Evolutionary conservation across 371 early-diverging fungal genomes (phyloP).

Genomic region (Syncephalastrum racemosum): DNA sequence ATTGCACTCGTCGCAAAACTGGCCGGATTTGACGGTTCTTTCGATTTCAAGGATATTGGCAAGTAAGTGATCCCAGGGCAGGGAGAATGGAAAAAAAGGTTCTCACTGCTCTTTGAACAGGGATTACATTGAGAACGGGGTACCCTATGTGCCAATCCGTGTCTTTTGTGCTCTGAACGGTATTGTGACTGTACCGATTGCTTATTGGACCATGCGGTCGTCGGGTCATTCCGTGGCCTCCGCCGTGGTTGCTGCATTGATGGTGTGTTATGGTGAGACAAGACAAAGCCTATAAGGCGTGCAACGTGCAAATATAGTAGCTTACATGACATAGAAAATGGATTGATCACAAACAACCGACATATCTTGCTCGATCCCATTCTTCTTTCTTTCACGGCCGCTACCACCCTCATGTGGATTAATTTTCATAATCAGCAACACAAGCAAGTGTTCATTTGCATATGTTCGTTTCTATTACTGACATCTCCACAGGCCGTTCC

Average conservation of each 20-base stretch:
- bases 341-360: constrained; percentile 85
- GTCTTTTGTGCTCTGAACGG: constrained; percentile 42
- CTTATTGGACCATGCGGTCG: constrained; percentile 45
- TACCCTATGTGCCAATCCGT: constrained; percentile 45
- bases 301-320: not conserved
- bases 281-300: not conserved
- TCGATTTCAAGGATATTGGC: constrained; percentile 91
- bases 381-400: constrained; percentile 79
- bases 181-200: constrained; percentile 44
- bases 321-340: constrained; percentile 33
- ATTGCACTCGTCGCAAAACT: constrained; percentile 81
- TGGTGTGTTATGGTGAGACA: constrained; percentile 46
- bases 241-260: constrained; percentile 40
- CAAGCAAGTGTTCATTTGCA: constrained; percentile 24
- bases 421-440: constrained; percentile 75
- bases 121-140: constrained; percentile 41
- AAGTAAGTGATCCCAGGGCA: constrained; percentile 44
- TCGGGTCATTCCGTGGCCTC: constrained; percentile 47
- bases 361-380: constrained; percentile 90
- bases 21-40: constrained; percentile 85
- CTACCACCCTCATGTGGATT: constrained; percentile 76
- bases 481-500: constrained; percentile 53
- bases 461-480: not conserved
- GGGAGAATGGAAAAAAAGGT: not conserved
- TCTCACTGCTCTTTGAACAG: constrained; percentile 8